Base-by-base conservation (phyloP, 116 monocot species). In the Phalaenopsis hybrid region DNA sequence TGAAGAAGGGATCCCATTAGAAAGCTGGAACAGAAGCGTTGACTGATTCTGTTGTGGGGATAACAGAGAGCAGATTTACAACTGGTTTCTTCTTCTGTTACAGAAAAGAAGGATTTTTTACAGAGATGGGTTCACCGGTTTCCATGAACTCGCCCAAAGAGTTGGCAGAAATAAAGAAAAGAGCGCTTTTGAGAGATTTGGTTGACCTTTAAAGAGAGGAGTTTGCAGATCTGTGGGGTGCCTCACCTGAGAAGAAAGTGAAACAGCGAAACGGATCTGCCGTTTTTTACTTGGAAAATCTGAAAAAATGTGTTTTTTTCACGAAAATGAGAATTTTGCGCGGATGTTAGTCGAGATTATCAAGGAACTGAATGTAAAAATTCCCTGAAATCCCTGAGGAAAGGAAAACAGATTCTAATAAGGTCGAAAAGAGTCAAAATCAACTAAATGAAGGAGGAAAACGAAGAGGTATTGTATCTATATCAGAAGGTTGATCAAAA, bases 1-100 rank as follows among this genome's bases (percentile, higher is more conserved):
- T 74, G n/a, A 5, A 50, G 50, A 65, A 57, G 79, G 45, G 78
- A 49, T 10, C 41, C 83, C 86, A 86, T 83, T 49, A 20, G 2
- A 25, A 59, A 76, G 15, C 41, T 31, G 12, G 73, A 43, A 73
- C 15, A 55, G 4, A 55, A 55, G 55, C 55, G 55, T 55, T 55
- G 55, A 55, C 55, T 55, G 55, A 55, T 4, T 55, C 55, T 55
- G 13, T 15, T 55, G 13, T 16, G 55, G 55, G 13, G 55, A 55
- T 55, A 16, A 16, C 16, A 55, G 15, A 16, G n/a, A 55, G 4
- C 16, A 16, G 16, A 55, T 55, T 55, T 55, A 4, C 55, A 55
- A 55, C 17, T 55, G 55, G 55, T 55, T 55, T 55, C 55, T 55
- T 51, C 13, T 11, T 55, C 16, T 55, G 13, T 72, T 15, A 13